Conservation (phyloP, 108 stramenopile genomes). For the Thalassiosira profunda region DNA sequence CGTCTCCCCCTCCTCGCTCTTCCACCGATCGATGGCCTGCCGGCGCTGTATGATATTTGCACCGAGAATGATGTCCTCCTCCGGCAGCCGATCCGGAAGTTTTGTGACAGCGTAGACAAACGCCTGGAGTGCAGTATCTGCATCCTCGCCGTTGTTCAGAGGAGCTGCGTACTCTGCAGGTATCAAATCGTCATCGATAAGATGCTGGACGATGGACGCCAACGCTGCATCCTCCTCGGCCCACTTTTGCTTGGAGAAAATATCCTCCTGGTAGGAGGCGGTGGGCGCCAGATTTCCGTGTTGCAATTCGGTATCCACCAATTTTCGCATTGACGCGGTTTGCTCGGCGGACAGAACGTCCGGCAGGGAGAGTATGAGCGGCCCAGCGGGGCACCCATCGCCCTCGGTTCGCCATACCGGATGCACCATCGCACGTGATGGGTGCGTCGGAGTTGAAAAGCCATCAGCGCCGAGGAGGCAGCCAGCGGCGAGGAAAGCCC, state of each 20-base stretch:
- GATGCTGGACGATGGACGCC: not conserved
- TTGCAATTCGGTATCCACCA: not conserved
- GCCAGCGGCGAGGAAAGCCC: too few species aligned
- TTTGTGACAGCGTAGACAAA: constrained; percentile 1
- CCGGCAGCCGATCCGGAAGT: not conserved
- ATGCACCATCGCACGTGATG: too few species aligned
- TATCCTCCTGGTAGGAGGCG: constrained; percentile 1
- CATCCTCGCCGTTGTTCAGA: not conserved
- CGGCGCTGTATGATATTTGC: constrained; percentile 7
- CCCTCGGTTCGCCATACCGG: too few species aligned
- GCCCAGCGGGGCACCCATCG: not conserved
- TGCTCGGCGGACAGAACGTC: not conserved
- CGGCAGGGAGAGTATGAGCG: not conserved
- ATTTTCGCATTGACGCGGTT: not conserved
- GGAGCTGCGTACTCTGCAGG: too few species aligned
- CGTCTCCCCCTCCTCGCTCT: not conserved
- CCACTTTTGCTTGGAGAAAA: not conserved
- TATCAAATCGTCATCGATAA: not conserved
- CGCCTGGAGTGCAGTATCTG: not conserved
- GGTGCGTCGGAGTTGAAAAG: too few species aligned
- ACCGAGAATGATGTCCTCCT: constrained; percentile 2
- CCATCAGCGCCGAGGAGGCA: too few species aligned
- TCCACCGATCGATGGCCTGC: constrained; percentile 4
- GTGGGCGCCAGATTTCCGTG: not conserved
- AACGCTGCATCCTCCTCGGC: not conserved